Conservation (phyloP, 495 filamentous ascomycete species). For the Hypomontagnella submonticulosa region DNA sequence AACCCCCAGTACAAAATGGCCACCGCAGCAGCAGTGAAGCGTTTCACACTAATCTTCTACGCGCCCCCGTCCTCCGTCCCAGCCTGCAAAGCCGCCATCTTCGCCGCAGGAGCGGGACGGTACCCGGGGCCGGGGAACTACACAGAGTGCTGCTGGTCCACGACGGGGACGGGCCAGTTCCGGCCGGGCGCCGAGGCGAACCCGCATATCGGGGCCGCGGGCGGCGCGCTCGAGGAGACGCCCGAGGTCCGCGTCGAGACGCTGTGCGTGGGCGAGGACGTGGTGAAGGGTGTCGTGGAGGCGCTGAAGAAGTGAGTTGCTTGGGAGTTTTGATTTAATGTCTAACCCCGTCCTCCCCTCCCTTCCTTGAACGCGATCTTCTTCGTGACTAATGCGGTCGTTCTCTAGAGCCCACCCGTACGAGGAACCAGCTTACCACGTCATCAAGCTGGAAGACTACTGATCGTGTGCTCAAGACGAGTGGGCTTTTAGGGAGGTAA, state of each 20-base stretch:
- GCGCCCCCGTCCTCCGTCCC: slow-evolving; percentile 61
- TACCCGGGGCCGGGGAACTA: slow-evolving; percentile 69
- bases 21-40: slow-evolving; percentile 5
- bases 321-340: neutral
- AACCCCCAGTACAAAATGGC: slow-evolving; percentile 10
- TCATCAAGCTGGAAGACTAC: slow-evolving; percentile 74
- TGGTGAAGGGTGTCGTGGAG: slow-evolving; percentile 58
- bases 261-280: slow-evolving; percentile 59
- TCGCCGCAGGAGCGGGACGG: slow-evolving; percentile 70
- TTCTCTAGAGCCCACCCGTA: slow-evolving; percentile 72
- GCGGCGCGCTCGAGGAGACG: slow-evolving; percentile 61
- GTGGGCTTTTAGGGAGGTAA: neutral
- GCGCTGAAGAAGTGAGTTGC: slow-evolving; percentile 69
- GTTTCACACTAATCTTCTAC: slow-evolving; percentile 65
- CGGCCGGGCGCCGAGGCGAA: slow-evolving; percentile 61
- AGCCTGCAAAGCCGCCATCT: slow-evolving; percentile 68
- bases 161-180: slow-evolving; percentile 58
- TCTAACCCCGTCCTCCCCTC: too few species aligned
- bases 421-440: slow-evolving; percentile 76
- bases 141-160: slow-evolving; percentile 68
- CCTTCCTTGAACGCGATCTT: neutral
- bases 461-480: slow-evolving; percentile 40
- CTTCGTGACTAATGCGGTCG: neutral
- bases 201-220: slow-evolving; percentile 66
- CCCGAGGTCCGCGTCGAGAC: slow-evolving; percentile 66